Percentiles rank a stretch among this genome's conserved stretches.
phyloP scores from a whole-genome alignment of 352 stramenopile genomes.

The Phytophthora litchii region DNA sequence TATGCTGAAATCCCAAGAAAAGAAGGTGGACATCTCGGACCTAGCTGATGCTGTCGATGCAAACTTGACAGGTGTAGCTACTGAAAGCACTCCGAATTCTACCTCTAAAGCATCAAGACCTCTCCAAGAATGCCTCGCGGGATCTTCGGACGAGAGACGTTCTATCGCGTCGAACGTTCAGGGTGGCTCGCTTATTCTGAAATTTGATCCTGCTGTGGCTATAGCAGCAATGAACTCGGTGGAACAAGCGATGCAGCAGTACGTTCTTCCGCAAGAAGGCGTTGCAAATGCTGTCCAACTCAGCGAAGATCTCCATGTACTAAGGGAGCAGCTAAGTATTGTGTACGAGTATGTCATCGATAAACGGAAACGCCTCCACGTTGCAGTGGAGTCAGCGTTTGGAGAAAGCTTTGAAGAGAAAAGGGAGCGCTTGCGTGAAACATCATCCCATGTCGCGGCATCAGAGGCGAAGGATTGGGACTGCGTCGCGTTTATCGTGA shows the following conservation, averaged over 20 bases:
- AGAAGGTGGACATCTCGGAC: constrained; percentile 40
- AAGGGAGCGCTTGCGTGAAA: constrained; percentile 62
- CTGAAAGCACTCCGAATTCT: constrained; percentile 22
- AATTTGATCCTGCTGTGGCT: constrained; percentile 64
- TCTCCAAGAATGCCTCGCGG: constrained; percentile 29
- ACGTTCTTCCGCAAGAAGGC: constrained; percentile 48
- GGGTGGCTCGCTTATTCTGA: constrained; percentile 48
- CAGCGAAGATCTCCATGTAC: constrained; percentile 49
- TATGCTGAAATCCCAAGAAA: constrained; percentile 37
- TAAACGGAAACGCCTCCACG: constrained; percentile 65
- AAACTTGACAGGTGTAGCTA: constrained; percentile 25
- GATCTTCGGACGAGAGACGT: constrained; percentile 49
- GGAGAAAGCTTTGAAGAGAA: constrained; percentile 88
- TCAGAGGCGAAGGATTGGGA: constrained; percentile 56
- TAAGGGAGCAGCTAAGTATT: constrained; percentile 75
- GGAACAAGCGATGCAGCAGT: constrained; percentile 58
- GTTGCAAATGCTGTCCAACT: constrained; percentile 43
- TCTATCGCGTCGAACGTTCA: constrained; percentile 52
- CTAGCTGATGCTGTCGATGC: constrained; percentile 41
- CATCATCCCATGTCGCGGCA: constrained; percentile 45
- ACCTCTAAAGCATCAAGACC: constrained; percentile 25
- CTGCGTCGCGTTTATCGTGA: constrained; percentile 95
- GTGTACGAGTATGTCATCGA: constrained; percentile 73
- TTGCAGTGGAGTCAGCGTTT: constrained; percentile 78
- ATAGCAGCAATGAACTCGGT: constrained; percentile 64